Base-by-base conservation (phyloP, 1,284 basidiomycete genomes). In the Apiotrichum gamsii region DNA sequence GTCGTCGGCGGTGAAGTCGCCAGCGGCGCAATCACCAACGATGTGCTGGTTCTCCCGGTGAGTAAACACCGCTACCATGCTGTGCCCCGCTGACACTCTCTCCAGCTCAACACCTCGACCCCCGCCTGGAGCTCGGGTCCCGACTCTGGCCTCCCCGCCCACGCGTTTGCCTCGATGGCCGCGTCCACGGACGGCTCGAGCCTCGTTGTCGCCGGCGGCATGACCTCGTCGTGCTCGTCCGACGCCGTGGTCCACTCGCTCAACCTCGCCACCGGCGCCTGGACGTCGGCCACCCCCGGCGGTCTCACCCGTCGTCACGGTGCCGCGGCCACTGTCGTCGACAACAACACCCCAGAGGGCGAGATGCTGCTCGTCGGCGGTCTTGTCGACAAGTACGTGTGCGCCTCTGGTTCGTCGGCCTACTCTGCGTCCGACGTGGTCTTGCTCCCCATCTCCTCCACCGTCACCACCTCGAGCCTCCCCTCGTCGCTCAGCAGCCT, bases 1-100 rank as follows among this genome's bases (percentile, higher is more conserved):
- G 58, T 70, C 28, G 60, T 72, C 34, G 70, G 71, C 39, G 71
- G 71, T n/a, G 57, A 68, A 48, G 59, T 67, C 31, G 45, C 53
- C 3, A 52, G 56, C 11, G 50, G 56, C 0, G 58, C 56, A n/a
- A 49, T 73, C 41, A 72, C 70, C 51, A 73, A 73, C 47, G 71
- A 73, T 32, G 69, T 72, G 9, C 50, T 70, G 31, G 52, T 69
- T 10, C 51, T 70, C n/a, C 54, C 65, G 20, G 69, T 69, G 42
- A 54, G 64, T 58, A 21, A 6, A 14, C 25, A 15, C 24, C 20
- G 13, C 21, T 11, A 10, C 14, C 13, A 23, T 38, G 16, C 19
- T 44, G 20, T 33, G 31, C n/a, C 4, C 15, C 5, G 25, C 10
- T 18, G 21, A n/a, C 45, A 36, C 9, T 21, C 36, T 36, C 15